Conservation (phyloP, 164 flowering plant genomes). For the Akebia trifoliata region DNA sequence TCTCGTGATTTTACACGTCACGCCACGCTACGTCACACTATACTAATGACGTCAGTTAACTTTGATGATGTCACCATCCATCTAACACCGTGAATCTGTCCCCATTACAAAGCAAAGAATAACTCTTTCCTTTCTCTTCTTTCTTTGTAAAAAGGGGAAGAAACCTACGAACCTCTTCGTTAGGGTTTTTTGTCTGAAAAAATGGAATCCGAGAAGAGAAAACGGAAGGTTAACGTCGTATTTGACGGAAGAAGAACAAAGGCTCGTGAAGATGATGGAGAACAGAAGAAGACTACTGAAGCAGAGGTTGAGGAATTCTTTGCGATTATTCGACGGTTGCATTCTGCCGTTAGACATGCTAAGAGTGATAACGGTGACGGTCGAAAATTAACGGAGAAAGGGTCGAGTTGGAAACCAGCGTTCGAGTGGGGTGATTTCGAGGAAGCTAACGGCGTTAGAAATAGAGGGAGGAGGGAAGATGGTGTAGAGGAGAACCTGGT, state of each 20-base stretch:
- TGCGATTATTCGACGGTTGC: conserved; percentile 37
- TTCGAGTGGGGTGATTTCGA: conserved; percentile 22
- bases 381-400: conserved; percentile 4
- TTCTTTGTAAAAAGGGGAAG: not conserved
- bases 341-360: conserved; percentile 33
- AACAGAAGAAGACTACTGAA: conserved; percentile 16
- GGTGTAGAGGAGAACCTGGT: conserved; percentile 8
- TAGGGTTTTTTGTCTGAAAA: not conserved
- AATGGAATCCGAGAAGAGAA: conserved; percentile 20
- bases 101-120: no score
- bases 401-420: conserved; percentile 17
- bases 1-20: no score
- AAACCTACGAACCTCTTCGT: not conserved
- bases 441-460: conserved; percentile 6
- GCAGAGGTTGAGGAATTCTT: conserved; percentile 59
- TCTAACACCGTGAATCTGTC: no score
- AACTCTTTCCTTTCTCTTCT: not conserved
- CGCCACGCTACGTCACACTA: no score
- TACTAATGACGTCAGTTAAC: no score
- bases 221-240: conserved; percentile 5
- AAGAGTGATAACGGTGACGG: conserved; percentile 16
- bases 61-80: no score
- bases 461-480: not conserved
- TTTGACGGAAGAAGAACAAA: conserved; percentile 2
- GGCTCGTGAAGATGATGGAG: not conserved